These are phyloP conservation scores for Steccherinum ochraceum DNA, from an alignment of 768 basidiomycete species.

Conservation along the genomic window DNA sequence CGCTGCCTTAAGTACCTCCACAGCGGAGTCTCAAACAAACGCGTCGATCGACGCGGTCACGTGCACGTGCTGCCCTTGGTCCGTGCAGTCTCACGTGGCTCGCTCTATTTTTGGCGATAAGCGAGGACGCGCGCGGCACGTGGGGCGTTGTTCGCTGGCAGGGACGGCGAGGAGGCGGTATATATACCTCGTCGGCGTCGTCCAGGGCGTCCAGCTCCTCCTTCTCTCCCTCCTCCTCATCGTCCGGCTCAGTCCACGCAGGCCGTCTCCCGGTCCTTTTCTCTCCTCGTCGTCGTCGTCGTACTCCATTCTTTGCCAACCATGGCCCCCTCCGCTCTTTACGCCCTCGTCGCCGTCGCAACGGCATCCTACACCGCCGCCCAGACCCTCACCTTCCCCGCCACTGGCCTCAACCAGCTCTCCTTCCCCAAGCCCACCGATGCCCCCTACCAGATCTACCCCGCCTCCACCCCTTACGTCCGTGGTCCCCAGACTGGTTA, in stretches of 20 bases:
- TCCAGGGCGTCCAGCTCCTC: not conserved
- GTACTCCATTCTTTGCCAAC: slow-evolving; percentile 6
- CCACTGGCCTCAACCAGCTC: slow-evolving; percentile 15
- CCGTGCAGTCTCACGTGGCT: not conserved
- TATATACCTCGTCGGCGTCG: not conserved
- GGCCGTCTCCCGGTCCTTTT: not conserved
- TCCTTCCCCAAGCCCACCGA: not conserved
- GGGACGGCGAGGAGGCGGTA: not conserved
- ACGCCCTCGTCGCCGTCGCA: slow-evolving; percentile 24
- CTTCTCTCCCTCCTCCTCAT: not conserved
- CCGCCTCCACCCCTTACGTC: slow-evolving; percentile 24
- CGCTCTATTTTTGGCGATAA: not conserved
- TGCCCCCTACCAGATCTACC: slow-evolving; percentile 43
- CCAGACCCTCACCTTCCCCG: slow-evolving; percentile 18
- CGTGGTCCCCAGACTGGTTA: slow-evolving; percentile 61
- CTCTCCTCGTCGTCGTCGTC: not conserved
- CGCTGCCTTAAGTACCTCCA: slow-evolving; percentile 3
- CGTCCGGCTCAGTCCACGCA: not conserved
- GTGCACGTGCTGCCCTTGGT: too few species aligned
- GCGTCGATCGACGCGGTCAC: slow-evolving; percentile 12
- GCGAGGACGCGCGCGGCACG: not conserved
- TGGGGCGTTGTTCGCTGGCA: not conserved
- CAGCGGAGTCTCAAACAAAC: slow-evolving; percentile 4
- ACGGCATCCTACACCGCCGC: slow-evolving; percentile 17
- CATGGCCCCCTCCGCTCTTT: slow-evolving; percentile 32